A percentile compares a stretch with the other conserved stretches of the same genome.
These are phyloP conservation scores for Stephania cephalantha DNA, from an alignment of 164 flowering plant species.

Conservation along the genomic window DNA sequence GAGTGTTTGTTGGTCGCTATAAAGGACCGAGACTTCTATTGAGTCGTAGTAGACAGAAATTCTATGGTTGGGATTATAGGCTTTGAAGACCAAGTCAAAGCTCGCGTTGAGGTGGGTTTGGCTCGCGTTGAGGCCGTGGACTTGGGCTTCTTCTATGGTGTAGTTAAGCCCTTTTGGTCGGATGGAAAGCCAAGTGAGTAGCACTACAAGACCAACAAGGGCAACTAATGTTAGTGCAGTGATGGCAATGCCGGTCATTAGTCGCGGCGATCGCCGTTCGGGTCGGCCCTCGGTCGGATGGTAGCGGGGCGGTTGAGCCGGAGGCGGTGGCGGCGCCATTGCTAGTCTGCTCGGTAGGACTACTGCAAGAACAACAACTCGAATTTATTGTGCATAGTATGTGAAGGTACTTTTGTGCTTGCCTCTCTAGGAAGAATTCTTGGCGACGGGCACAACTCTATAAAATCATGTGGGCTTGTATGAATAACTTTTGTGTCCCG, in stretches of 20 bases:
- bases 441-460: too few relatives aligned
- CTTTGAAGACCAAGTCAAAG: conserved; percentile 35
- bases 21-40: conserved; percentile 31
- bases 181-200: conserved; percentile 56
- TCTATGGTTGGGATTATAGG: conserved; percentile 51
- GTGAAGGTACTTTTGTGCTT: not conserved
- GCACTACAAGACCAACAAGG: conserved; percentile 35
- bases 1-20: conserved; percentile 42
- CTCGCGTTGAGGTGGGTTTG: conserved; percentile 43
- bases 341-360: not conserved
- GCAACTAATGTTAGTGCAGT: conserved; percentile 34
- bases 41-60: conserved; percentile 58
- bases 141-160: conserved; percentile 45
- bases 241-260: conserved; percentile 20
- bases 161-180: conserved; percentile 41
- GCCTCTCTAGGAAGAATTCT: too few relatives aligned
- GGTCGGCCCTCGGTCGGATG: not conserved
- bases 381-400: not conserved
- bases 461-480: too few relatives aligned
- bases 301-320: conserved; percentile 14
- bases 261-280: not conserved
- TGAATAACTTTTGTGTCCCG: too few relatives aligned
- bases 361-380: not conserved
- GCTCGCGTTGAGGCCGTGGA: conserved; percentile 37
- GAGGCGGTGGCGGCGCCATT: conserved; percentile 6